Conservation (phyloP, 2,329 filamentous ascomycete species). For the Seiridium unicorne region DNA sequence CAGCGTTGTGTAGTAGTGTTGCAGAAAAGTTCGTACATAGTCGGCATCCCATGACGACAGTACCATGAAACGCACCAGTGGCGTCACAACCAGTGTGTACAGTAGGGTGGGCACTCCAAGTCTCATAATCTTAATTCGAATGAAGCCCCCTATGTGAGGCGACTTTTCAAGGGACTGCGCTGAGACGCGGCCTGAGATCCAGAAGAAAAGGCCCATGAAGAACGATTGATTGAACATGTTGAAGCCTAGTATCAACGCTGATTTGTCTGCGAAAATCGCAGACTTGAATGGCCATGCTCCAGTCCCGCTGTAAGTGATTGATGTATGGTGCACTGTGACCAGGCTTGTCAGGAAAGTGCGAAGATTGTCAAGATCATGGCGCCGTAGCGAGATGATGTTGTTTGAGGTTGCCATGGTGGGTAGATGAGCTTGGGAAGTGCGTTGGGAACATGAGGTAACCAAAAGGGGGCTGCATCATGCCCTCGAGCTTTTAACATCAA, state of each 20-base stretch:
- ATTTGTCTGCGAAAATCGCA: not conserved
- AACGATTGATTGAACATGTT: conserved; percentile 19
- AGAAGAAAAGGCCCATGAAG: conserved; percentile 18
- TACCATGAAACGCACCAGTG: not conserved
- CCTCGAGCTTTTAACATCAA: no score
- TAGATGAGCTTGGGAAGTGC: not conserved
- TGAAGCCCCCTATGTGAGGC: conserved; percentile 8
- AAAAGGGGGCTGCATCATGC: no score
- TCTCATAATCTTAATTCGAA: conserved; percentile 13
- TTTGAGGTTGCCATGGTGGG: conserved; percentile 12
- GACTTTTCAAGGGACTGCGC: conserved; percentile 14
- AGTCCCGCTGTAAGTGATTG: conserved; percentile 16
- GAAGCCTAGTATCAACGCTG: conserved; percentile 13
- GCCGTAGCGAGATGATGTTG: conserved; percentile 11
- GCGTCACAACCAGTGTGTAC: conserved; percentile 11
- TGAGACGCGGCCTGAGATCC: conserved; percentile 14
- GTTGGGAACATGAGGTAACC: no score
- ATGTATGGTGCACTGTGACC: conserved; percentile 19
- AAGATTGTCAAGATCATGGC: conserved; percentile 17
- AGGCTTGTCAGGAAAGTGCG: conserved; percentile 13
- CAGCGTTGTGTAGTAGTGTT: not conserved
- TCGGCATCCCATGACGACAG: not conserved
- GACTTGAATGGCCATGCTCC: conserved; percentile 13
- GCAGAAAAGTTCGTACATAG: not conserved
- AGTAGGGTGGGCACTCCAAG: conserved; percentile 14